Base-by-base conservation (phyloP, 2,329 filamentous ascomycete species). In the Fusarium annulatum region DNA sequence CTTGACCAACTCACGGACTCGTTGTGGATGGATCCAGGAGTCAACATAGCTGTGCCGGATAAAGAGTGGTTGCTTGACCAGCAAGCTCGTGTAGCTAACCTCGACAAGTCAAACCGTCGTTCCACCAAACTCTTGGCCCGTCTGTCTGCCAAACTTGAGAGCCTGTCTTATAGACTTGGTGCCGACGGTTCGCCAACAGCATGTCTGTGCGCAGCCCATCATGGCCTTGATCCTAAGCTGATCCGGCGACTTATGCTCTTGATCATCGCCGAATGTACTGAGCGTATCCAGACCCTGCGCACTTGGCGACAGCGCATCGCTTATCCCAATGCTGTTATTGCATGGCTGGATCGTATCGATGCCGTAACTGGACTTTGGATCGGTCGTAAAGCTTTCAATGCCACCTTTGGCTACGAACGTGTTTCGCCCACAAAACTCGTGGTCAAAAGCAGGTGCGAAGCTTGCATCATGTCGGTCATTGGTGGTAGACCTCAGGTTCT, bases 391-490 rank as follows among this genome's bases (percentile, higher is more conserved):
- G 72, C 82, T 6, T 87, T 86, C 66, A 67, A 74, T 23, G 46
- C 75, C 18, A 69, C 80, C 7, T 86, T 83, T 69, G 78, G 80
- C 2, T 79, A 82, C n/a, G 75, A 82, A 7, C 61, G 60, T 2
- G 58, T 55, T 59, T 34, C 73, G 70, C 77, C 71, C 28, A 45
- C 30, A 30, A 75, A 81, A 41, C 74, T 69, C 11, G 55, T 69
- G 16, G 78, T 86, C 8, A 63, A 69, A 36, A 81, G 77, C 11
- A 79, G 64, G 4, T 90, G 88, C 69, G 85, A 88, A 73, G 88
- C 87, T 4, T 90, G 88, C 69, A 85, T 88, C 34, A 77, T 90
- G 18, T 82, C 86, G 4, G 81, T 82, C 7, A 75, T 90, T 2
- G 88, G 88, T 5, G 85, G 84, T 1, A 81, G 82, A 38, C 78